These are phyloP conservation scores for Oxyria digyna DNA, from an alignment of 148 eudicot genomes.

Conservation along the genomic window DNA sequence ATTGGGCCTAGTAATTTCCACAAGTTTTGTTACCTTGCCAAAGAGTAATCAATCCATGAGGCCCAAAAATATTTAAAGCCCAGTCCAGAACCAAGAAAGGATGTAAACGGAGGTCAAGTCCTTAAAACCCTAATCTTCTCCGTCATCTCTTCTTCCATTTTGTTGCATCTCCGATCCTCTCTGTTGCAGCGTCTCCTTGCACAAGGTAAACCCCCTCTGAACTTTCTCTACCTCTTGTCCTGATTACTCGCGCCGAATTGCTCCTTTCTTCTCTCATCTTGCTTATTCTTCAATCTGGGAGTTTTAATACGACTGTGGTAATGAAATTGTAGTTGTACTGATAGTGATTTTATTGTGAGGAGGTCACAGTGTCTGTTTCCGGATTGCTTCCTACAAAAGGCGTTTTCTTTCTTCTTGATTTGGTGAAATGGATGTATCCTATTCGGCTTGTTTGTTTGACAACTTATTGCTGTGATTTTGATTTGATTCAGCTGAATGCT, in stretches of 20 bases:
- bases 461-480: too few species aligned
- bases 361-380: too few species aligned
- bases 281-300: too few species aligned
- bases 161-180: neutral
- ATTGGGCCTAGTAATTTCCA: too few species aligned
- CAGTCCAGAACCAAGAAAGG: neutral
- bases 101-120: neutral
- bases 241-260: neutral
- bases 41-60: neutral
- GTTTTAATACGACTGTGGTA: too few species aligned
- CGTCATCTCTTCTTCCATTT: neutral
- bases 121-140: neutral
- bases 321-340: too few species aligned
- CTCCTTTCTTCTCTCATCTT: neutral
- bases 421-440: too few species aligned
- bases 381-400: too few species aligned
- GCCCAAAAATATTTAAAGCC: neutral
- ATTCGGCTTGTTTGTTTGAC: too few species aligned
- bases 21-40: neutral
- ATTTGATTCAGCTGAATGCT: neutral
- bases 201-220: neutral
- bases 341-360: too few species aligned
- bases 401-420: too few species aligned
- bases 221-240: neutral
- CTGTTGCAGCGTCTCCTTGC: neutral